These are phyloP conservation scores for Warburgia ugandensis DNA, from an alignment of 164 flowering plant species.

Conservation along the genomic window DNA sequence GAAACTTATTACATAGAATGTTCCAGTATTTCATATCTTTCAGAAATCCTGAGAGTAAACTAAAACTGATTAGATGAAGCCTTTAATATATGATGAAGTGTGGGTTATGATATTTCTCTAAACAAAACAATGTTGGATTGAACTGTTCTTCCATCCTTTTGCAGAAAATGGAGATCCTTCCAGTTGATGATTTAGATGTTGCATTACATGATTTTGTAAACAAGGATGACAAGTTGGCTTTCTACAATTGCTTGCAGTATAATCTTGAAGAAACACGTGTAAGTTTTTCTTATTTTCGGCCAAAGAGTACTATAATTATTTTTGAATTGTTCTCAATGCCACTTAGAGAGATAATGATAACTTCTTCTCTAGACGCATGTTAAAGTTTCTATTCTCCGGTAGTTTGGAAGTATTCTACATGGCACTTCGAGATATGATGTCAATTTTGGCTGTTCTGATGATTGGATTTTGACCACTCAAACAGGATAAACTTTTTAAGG, in stretches of 20 bases:
- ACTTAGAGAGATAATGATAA: too few species aligned
- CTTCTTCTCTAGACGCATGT: too few species aligned
- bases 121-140: background rate
- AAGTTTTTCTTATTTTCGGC: conserved; percentile 22
- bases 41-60: too few species aligned
- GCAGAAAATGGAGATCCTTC: conserved; percentile 99
- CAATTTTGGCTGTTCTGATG: background rate
- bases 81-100: too few species aligned
- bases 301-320: background rate
- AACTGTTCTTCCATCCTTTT: conserved; percentile 8
- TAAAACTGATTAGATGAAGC: too few species aligned
- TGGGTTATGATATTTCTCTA: too few species aligned
- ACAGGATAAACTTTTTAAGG: conserved; percentile 67
- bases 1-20: too few species aligned
- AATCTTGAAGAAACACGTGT: conserved; percentile 94
- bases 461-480: too few species aligned
- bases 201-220: conserved; percentile 92
- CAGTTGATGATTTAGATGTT: conserved; percentile 87
- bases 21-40: too few species aligned
- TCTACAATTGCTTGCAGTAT: conserved; percentile 67
- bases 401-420: too few species aligned
- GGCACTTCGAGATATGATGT: too few species aligned
- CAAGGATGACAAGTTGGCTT: conserved; percentile 96
- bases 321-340: background rate
- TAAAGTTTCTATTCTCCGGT: too few species aligned